Percentiles rank a stretch among this genome's conserved stretches.
Conservation (phyloP, 306 rosid genomes). For the Quercus cerris region DNA sequence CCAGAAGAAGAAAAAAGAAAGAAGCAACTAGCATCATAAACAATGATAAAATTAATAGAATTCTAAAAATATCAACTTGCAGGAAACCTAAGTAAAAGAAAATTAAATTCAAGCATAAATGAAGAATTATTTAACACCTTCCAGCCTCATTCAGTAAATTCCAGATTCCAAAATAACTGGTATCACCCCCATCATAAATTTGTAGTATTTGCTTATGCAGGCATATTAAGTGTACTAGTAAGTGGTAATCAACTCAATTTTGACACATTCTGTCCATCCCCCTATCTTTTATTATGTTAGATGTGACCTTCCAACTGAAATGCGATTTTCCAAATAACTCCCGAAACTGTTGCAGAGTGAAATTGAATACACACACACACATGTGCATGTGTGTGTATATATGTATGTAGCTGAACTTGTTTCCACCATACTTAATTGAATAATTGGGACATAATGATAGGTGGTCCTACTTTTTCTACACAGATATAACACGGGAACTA, state of each 20-base stretch:
- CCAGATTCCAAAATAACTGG: neutral
- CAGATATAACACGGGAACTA: neutral
- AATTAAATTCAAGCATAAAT: neutral
- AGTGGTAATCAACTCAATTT: neutral
- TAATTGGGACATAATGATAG: neutral
- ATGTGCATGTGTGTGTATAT: neutral
- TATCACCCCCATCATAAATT: neutral
- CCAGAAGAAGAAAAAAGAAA: neutral
- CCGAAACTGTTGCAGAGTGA: neutral
- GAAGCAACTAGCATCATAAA: neutral
- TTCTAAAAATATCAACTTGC: neutral
- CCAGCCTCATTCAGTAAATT: neutral
- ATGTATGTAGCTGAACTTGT: neutral
- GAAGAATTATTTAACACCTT: neutral
- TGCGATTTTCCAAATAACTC: neutral
- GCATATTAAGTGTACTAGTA: neutral
- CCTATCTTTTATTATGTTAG: neutral
- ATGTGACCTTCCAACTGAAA: neutral
- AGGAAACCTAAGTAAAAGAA: neutral
- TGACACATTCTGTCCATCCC: neutral
- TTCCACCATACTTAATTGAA: neutral
- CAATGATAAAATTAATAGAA: neutral
- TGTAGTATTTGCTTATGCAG: neutral
- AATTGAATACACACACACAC: neutral
- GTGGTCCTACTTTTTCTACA: neutral